phyloP scores from a whole-genome alignment of 208 protist species.

The Wallacemonas sp. region DNA sequence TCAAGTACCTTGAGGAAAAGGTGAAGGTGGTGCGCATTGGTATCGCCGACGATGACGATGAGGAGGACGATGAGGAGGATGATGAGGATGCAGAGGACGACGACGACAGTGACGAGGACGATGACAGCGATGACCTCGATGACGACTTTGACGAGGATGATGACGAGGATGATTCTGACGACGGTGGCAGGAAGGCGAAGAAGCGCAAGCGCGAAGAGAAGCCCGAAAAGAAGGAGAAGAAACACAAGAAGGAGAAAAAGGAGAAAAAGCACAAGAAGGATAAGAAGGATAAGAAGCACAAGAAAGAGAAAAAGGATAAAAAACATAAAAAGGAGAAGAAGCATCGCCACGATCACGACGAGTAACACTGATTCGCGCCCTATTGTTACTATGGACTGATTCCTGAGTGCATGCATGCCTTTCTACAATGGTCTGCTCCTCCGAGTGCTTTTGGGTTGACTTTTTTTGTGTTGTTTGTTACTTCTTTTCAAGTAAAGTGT shows the following conservation, averaged over 20 bases:
- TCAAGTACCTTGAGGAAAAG: constrained; percentile 57
- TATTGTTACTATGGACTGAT: no score
- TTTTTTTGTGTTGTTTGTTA: background rate
- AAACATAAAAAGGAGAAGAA: constrained; percentile 50
- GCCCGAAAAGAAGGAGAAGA: constrained; percentile 34
- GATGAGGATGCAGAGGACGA: constrained; percentile 51
- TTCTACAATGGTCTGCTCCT: no score
- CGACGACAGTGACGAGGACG: constrained; percentile 37
- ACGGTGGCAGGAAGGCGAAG: constrained; percentile 20
- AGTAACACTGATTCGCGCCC: no score
- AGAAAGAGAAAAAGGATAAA: constrained; percentile 40
- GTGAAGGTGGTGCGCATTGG: constrained; percentile 53
- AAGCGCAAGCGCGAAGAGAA: constrained; percentile 39
- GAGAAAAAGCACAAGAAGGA: constrained; percentile 37
- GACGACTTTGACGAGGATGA: constrained; percentile 28
- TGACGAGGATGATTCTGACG: constrained; percentile 26
- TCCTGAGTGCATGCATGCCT: no score
- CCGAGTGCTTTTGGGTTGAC: background rate
- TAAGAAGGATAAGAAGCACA: constrained; percentile 43
- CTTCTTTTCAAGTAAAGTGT: no score
- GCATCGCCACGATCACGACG: constrained; percentile 8
- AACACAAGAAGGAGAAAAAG: constrained; percentile 39
- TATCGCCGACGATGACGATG: constrained; percentile 25
- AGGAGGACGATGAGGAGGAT: constrained; percentile 56
- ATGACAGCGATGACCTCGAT: constrained; percentile 35